Percentiles rank a stretch among this genome's conserved stretches.
Evolutionary conservation across 768 basidiomycete species (phyloP).

Genomic region (Naganishia onofrii): DNA sequence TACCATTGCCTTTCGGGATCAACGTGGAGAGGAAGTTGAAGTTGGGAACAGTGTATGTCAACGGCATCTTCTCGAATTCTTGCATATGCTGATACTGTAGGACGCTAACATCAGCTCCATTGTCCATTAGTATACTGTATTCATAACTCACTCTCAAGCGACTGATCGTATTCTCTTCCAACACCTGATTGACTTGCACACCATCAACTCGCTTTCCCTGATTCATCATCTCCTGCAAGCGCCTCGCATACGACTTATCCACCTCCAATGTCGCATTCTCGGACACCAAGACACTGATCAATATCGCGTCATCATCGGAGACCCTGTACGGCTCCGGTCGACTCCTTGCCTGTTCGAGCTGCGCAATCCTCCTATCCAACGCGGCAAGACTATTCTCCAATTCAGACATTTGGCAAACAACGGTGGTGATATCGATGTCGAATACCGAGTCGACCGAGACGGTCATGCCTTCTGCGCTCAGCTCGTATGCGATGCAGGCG

Average conservation of each 20-base stretch:
- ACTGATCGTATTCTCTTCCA: conserved; percentile 10
- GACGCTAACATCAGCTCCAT: too few relatives aligned
- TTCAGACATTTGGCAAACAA: conserved; percentile 1
- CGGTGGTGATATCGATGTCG: conserved; percentile 5
- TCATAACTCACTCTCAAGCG: background rate
- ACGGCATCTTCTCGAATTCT: conserved; percentile 8
- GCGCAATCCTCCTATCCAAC: conserved; percentile 18
- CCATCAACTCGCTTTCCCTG: background rate
- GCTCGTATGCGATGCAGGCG: background rate
- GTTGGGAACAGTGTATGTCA: background rate
- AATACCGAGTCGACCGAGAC: conserved; percentile 4
- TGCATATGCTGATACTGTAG: background rate
- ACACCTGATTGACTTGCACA: background rate
- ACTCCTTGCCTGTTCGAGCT: conserved; percentile 2
- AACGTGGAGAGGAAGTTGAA: background rate
- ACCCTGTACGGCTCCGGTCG: conserved; percentile 20
- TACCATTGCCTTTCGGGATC: background rate
- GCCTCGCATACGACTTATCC: background rate
- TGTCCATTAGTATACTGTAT: too few relatives aligned
- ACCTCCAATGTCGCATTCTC: background rate
- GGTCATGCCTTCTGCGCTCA: background rate
- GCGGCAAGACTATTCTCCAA: conserved; percentile 7
- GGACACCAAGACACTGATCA: background rate
- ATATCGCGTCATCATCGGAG: background rate
- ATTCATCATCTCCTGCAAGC: background rate